Evolutionary conservation across 2,329 filamentous ascomycete species (phyloP).

Genomic region (Aphanocladium album): DNA sequence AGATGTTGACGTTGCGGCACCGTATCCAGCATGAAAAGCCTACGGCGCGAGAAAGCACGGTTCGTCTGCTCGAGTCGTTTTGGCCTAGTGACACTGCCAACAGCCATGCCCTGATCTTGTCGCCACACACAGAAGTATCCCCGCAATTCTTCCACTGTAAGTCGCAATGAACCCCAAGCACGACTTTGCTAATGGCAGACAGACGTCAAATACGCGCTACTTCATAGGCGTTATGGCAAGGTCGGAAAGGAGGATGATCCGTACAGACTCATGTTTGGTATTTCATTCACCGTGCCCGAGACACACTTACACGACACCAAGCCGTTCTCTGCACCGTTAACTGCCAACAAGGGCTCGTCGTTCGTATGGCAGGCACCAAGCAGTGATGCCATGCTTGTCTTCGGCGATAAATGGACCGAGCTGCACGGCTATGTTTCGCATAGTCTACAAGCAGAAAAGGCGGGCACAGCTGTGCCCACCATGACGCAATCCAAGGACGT

Average conservation of each 20-base stretch:
- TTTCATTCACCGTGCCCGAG: conserved; percentile 72
- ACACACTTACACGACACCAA: conserved; percentile 56
- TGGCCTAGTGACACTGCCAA: conserved; percentile 63
- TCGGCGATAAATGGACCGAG: conserved; percentile 82
- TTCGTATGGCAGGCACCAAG: conserved; percentile 85
- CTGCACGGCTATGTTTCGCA: conserved; percentile 74
- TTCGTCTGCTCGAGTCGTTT: conserved; percentile 79
- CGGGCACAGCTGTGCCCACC: conserved; percentile 29
- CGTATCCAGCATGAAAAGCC: conserved; percentile 59
- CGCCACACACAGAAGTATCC: conserved; percentile 73
- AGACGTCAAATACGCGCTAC: conserved; percentile 70
- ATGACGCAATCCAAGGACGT: conserved; percentile 52
- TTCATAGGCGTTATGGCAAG: conserved; percentile 72
- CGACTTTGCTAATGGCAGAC: conserved; percentile 17
- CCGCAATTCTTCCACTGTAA: conserved; percentile 75
- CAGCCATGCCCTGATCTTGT: conserved; percentile 79
- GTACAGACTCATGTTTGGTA: conserved; percentile 61
- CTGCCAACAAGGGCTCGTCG: conserved; percentile 37
- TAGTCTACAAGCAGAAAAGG: conserved; percentile 44
- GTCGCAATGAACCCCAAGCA: conserved; percentile 17
- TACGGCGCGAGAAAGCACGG: conserved; percentile 64
- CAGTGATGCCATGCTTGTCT: conserved; percentile 74
- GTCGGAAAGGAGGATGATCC: conserved; percentile 37
- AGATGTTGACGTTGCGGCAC: conserved; percentile 65
- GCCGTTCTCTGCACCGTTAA: conserved; percentile 44